Conservation (phyloP, 2,329 filamentous ascomycete genomes). For the Botryotinia calthae region DNA sequence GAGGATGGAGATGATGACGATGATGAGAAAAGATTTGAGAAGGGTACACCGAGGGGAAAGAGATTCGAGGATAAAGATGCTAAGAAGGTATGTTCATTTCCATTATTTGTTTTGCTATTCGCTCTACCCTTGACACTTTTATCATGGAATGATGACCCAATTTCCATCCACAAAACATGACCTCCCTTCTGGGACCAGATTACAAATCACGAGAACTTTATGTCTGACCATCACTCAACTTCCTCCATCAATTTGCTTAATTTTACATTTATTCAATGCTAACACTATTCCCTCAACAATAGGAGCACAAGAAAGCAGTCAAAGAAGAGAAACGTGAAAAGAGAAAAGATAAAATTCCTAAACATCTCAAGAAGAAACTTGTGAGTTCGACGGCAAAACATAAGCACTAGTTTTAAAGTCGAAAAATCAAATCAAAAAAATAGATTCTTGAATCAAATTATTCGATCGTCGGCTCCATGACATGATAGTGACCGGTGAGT, state of each 20-base stretch:
- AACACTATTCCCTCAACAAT: background rate
- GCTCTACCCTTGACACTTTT: conserved; percentile 31
- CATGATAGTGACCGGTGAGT: background rate
- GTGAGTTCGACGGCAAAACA: conserved; percentile 51
- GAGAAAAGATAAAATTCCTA: conserved; percentile 92
- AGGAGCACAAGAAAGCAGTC: conserved; percentile 79
- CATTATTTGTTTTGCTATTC: conserved; percentile 6
- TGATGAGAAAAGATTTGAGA: conserved; percentile 57
- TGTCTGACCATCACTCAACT: conserved; percentile 10
- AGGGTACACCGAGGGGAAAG: conserved; percentile 72
- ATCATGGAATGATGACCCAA: conserved; percentile 14
- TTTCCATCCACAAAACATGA: conserved; percentile 20
- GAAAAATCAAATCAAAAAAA: conserved; percentile 14
- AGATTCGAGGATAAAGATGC: conserved; percentile 88
- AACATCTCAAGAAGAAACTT: conserved; percentile 89
- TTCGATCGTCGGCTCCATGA: background rate
- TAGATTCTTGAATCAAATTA: background rate
- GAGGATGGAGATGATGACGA: conserved; percentile 41
- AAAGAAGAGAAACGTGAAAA: conserved; percentile 96
- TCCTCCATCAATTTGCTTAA: background rate
- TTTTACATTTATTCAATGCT: background rate
- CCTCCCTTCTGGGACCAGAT: conserved; percentile 14
- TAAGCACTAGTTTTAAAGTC: conserved; percentile 33
- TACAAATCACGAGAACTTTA: conserved; percentile 17
- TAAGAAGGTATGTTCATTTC: conserved; percentile 59